Percentiles rank a stretch among this genome's conserved stretches.
These are phyloP conservation scores for Cordyceps tenuipes DNA, from an alignment of 2,329 filamentous ascomycete species.

Conservation along the genomic window DNA sequence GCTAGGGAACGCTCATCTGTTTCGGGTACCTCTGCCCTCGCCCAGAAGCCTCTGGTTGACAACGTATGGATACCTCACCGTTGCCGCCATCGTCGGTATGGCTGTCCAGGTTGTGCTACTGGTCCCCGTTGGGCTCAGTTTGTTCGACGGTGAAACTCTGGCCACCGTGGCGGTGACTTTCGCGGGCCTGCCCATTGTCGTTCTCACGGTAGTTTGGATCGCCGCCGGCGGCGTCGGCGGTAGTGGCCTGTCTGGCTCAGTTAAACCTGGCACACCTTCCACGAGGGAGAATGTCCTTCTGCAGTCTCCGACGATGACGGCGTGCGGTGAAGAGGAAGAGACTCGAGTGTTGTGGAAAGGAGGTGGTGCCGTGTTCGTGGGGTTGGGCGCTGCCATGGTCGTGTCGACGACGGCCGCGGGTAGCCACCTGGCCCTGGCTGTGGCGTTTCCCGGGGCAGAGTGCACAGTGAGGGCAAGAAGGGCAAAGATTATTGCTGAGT, in stretches of 20 bases:
- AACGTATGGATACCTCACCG: too few relatives aligned
- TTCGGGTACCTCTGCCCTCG: slow-evolving; percentile 60
- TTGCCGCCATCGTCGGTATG: neutral
- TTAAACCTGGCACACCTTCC: neutral
- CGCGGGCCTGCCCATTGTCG: neutral
- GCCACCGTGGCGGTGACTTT: neutral
- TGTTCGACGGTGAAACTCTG: neutral
- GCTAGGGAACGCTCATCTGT: slow-evolving; percentile 51
- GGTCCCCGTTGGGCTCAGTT: slow-evolving; percentile 4
- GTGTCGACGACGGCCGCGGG: neutral
- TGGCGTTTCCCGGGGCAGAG: neutral
- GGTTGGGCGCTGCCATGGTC: neutral
- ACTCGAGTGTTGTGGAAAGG: neutral
- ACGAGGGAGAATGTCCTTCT: neutral
- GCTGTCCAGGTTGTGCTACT: neutral
- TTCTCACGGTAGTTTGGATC: neutral
- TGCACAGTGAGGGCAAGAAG: neutral
- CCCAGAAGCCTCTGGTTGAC: too few relatives aligned
- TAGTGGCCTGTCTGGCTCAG: neutral
- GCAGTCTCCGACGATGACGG: neutral
- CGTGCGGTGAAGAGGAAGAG: too few relatives aligned
- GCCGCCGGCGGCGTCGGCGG: neutral
- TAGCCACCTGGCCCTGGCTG: neutral
- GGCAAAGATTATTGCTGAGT: neutral
- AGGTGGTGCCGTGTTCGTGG: neutral